Evolutionary conservation across 1,284 basidiomycete species (phyloP), one percentile per base, ranked within the genome.

Genomic region (Cutaneotrichosporon sp.): DNA sequence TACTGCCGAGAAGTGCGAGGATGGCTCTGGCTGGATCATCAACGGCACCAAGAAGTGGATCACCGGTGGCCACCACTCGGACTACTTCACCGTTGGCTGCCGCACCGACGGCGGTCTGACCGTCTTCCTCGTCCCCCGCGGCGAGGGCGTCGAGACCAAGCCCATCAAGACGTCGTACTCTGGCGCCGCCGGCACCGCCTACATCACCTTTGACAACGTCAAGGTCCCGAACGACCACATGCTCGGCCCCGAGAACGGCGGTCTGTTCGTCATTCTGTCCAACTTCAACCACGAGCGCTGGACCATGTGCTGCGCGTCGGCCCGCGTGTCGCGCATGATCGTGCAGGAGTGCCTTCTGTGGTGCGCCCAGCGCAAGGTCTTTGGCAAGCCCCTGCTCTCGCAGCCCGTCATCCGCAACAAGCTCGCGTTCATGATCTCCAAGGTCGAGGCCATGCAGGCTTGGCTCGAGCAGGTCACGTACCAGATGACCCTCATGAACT

Each of bases 31-130:
- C 60, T 80, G 77, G 70, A 85, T 88, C 56, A 84, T 93, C 63
- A 90, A 89, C 63, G 90, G 90, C 10, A 90, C 88, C 14, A 93
- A 94, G 76, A 79, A 78, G 65, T 96, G 92, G 93, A 97, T 97
- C 67, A 93, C 92, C 39, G 96, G 93, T 64, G 90, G 88, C 49
- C 77, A 75, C 71, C 71, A 75, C 59, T 68, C 73, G 30, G 71
- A 74, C 56, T 76, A 73, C 65, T 76, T 74, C 54, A 53, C 58
- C 34, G 58, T 59, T 46, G 58, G 58, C 40, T 55, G 54, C 51
- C 30, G 35, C 23, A 76, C 74, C 38, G 79, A 88, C 73, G 83
- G 87, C 58, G 92, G 93, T 23, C 84, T 92, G 56, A 90, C 88
- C 13, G 88, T 91, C 59, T 84, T 96, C 61, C 80, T 93, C 47